Evolutionary conservation across 1,139 yeast species (phyloP).

Genomic region (Sugiyamaella sp.): DNA sequence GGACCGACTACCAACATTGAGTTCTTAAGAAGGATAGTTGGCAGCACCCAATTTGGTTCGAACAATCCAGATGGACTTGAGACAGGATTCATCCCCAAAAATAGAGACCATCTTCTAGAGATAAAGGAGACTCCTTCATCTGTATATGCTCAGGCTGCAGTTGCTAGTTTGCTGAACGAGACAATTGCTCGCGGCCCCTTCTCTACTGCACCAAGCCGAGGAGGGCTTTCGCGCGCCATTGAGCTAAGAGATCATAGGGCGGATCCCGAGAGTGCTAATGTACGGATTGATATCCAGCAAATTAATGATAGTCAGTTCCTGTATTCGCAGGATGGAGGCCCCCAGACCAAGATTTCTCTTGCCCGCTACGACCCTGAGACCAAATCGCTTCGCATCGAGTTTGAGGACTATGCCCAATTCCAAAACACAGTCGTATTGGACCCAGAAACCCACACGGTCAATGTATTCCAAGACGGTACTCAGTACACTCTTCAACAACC

Average conservation of each 20-base stretch:
- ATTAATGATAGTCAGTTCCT: constrained; percentile 23
- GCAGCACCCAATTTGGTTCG: constrained; percentile 36
- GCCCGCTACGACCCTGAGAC: constrained; percentile 21
- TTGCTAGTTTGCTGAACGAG: constrained; percentile 32
- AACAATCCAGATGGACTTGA: constrained; percentile 39
- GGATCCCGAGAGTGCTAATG: constrained; percentile 12
- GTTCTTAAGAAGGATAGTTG: constrained; percentile 39
- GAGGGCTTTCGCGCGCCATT: constrained; percentile 19
- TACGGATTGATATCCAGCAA: constrained; percentile 11
- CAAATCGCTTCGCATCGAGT: constrained; percentile 33
- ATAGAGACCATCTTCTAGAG: constrained; percentile 33
- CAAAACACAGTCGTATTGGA: constrained; percentile 37
- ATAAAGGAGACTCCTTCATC: constrained; percentile 30
- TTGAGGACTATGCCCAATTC: constrained; percentile 33
- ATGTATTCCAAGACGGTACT: constrained; percentile 40
- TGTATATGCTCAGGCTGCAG: constrained; percentile 41
- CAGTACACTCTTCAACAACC: constrained; percentile 38
- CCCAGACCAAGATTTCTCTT: constrained; percentile 18
- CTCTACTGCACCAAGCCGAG: constrained; percentile 22
- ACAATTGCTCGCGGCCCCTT: constrained; percentile 12
- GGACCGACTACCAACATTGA: constrained; percentile 44
- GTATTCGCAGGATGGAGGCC: constrained; percentile 22
- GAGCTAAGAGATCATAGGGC: constrained; percentile 19
- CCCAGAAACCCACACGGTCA: constrained; percentile 30
- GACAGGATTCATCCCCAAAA: constrained; percentile 42